Evolutionary conservation across 176 grass and related monocot species (phyloP), one percentile per base, ranked within the genome.

Genomic region (Oryza nivara): DNA sequence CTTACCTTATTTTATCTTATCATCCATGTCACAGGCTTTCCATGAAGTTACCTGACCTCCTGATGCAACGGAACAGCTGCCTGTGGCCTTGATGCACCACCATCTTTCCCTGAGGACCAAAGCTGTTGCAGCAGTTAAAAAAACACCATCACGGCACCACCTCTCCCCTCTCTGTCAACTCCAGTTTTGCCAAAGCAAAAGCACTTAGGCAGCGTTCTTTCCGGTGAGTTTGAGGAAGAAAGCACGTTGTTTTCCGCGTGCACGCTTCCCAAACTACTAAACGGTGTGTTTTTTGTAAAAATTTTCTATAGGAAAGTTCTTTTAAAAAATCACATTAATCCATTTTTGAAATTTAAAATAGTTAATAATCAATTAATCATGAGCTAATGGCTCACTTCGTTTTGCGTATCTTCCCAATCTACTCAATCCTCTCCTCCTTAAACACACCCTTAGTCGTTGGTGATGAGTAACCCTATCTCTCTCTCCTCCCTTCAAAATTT

Each of bases 161-260:
- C 64, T 28, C 34, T 0, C 22, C 19, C 7, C 20, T 56, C 20
- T 14, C 1, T 45, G 38, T 61, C 56, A 69, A 14, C 11, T 20
- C 82, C 45, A 86, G 35, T 83, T 83, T 75, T 67, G 67, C 11
- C 41, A 85, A 67, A 81, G 72, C 65, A 41, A 85, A 80, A 80
- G 61, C 58, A 25, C 45, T 83, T 26, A 26, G 26, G 26, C 26
- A 26, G 26, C 26, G 26, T 26, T 26, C 26, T 1, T 26, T 26
- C 26, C 26, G 0, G 26, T 26, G 26, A 26, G 26, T 26, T 26
- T 1, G 26, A 26, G 26, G 26, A 26, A 26, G 26, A 26, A 26
- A 26, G 26, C 26, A 1, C 26, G 1, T 26, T 1, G 26, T 26
- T 26, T 26, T 26, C 26, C 1, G 0, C 26, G 26, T 26, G 26